A percentile compares a stretch with the other conserved stretches of the same genome.
These are phyloP conservation scores for Pseudoscleropodium purum DNA, from an alignment of 225 moss, liverwort and hornwort genomes.

Conservation along the genomic window DNA sequence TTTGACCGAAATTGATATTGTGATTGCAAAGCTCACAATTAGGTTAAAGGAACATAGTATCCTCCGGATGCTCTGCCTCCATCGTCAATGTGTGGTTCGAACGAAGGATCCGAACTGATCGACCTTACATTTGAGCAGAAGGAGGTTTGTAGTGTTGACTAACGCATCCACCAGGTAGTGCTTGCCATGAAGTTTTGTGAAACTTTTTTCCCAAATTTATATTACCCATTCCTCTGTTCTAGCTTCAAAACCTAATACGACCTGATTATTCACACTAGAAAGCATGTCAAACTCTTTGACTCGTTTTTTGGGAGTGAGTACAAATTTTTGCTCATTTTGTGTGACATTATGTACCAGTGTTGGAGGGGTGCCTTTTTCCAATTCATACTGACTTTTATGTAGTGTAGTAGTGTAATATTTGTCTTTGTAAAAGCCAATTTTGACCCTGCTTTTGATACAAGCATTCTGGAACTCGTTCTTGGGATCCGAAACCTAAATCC, in stretches of 20 bases:
- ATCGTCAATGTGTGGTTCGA: neutral
- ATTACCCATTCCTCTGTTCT: neutral
- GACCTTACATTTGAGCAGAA: neutral
- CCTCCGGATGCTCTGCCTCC: neutral
- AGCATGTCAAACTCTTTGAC: neutral
- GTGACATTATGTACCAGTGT: neutral
- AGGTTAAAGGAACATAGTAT: neutral
- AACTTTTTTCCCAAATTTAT: neutral
- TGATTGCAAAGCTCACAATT: neutral
- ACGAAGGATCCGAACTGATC: neutral
- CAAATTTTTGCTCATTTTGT: neutral
- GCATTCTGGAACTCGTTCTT: neutral
- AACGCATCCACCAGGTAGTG: neutral
- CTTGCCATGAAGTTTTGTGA: neutral
- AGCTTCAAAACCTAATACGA: neutral
- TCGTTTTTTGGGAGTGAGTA: neutral
- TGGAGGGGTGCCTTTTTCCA: neutral
- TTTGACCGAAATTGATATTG: neutral
- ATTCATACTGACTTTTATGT: neutral
- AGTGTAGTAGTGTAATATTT: neutral
- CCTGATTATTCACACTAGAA: neutral
- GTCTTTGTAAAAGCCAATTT: neutral
- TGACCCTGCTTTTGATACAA: neutral
- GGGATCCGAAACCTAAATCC: neutral
- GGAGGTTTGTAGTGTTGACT: neutral